These are phyloP conservation scores for Epichloe festucae DNA, from an alignment of 2,329 filamentous ascomycete species.

Conservation along the genomic window DNA sequence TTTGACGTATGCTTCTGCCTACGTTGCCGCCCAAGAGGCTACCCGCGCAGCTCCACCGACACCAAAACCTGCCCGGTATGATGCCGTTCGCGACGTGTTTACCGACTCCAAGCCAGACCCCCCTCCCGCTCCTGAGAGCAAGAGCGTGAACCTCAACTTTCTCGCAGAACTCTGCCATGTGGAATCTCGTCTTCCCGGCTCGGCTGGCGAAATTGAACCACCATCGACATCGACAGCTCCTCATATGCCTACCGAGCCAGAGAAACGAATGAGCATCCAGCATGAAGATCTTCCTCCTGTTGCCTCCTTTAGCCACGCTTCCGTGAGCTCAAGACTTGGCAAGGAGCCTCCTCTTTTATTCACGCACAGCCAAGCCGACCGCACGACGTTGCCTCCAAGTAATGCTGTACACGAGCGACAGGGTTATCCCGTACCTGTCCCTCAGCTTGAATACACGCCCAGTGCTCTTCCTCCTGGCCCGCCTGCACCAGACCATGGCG, in stretches of 20 bases:
- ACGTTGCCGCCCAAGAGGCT: slow-evolving; percentile 16
- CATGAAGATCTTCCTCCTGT: slow-evolving; percentile 13
- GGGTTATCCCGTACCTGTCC: slow-evolving; percentile 3
- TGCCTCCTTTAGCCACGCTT: slow-evolving; percentile 10
- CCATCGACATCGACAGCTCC: neutral
- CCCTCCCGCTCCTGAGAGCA: slow-evolving; percentile 13
- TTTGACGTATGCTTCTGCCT: slow-evolving; percentile 20
- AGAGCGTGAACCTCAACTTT: slow-evolving; percentile 17
- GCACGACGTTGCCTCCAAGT: slow-evolving; percentile 11
- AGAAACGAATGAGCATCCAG: slow-evolving; percentile 10
- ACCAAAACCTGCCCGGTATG: slow-evolving; percentile 21
- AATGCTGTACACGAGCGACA: slow-evolving; percentile 11
- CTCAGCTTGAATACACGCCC: slow-evolving; percentile 6
- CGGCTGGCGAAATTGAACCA: slow-evolving; percentile 6
- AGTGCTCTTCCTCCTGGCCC: slow-evolving; percentile 11
- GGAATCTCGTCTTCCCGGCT: slow-evolving; percentile 14
- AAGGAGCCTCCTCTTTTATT: slow-evolving; percentile 13
- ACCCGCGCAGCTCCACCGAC: slow-evolving; percentile 14
- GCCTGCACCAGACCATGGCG: slow-evolving; percentile 8
- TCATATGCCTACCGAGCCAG: neutral
- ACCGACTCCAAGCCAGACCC: slow-evolving; percentile 21
- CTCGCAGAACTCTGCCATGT: slow-evolving; percentile 23
- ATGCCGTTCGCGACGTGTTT: slow-evolving; percentile 30
- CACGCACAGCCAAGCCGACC: slow-evolving; percentile 11
- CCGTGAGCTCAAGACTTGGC: slow-evolving; percentile 13